phyloP scores from a whole-genome alignment of 345 rosid genomes.

The Dipteronia dyeriana region DNA sequence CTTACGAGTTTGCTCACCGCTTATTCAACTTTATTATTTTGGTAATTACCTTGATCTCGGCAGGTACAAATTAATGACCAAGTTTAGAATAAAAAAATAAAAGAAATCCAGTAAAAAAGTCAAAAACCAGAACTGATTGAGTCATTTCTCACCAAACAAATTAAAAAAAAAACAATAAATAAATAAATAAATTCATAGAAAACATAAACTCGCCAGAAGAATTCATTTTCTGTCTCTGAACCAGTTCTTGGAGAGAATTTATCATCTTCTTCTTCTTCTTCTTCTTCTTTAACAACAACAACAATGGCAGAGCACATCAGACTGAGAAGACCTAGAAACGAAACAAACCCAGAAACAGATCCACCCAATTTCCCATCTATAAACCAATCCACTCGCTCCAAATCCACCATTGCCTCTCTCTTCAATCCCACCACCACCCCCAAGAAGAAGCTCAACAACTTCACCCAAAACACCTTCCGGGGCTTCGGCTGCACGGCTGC shows the following conservation, averaged over 20 bases:
- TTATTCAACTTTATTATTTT: too few relatives aligned
- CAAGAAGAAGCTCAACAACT: slow-evolving; percentile 50
- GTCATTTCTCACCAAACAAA: slow-evolving; percentile 39
- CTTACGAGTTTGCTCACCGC: too few relatives aligned
- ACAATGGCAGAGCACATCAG: slow-evolving; percentile 48
- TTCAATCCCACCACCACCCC: slow-evolving; percentile 38
- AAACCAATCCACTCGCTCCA: slow-evolving; percentile 42
- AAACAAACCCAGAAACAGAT: slow-evolving; percentile 22
- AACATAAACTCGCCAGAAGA: neutral
- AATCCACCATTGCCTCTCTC: slow-evolving; percentile 52
- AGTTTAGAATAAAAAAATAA: neutral
- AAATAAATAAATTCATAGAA: neutral
- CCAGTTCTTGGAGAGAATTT: slow-evolving; percentile 47
- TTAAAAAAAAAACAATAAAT: neutral
- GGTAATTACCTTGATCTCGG: too few relatives aligned
- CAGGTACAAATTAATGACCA: too few relatives aligned
- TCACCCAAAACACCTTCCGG: slow-evolving; percentile 47
- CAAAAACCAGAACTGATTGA: slow-evolving; percentile 7
- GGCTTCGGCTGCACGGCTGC: slow-evolving; percentile 78
- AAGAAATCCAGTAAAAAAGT: slow-evolving; percentile 20
- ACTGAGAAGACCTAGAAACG: slow-evolving; percentile 57
- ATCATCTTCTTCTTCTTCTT: slow-evolving; percentile 35
- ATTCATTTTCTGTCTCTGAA: slow-evolving; percentile 12
- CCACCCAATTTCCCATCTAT: slow-evolving; percentile 33
- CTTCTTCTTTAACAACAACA: slow-evolving; percentile 38